These are phyloP conservation scores for Pseudomassariella vexata DNA, from an alignment of 2,329 filamentous ascomycete genomes.

Conservation along the genomic window DNA sequence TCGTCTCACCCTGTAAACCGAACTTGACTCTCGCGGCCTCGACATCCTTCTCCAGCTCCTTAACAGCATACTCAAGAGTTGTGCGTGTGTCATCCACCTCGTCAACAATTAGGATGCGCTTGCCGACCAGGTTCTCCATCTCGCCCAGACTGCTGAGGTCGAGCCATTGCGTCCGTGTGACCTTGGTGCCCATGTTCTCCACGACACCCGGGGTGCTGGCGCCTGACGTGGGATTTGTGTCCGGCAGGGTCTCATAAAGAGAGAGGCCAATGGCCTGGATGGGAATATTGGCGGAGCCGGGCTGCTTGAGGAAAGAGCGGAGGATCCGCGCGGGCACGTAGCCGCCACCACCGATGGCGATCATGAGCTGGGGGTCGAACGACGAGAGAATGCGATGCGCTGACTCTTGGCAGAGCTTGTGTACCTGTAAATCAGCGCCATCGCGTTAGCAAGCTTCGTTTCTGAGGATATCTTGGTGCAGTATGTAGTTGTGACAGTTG, in stretches of 20 bases:
- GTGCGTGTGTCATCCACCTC: constrained; percentile 80
- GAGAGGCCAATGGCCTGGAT: constrained; percentile 99
- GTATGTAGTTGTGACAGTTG: no score
- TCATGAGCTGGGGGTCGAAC: constrained; percentile 92
- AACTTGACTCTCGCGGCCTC: constrained; percentile 70
- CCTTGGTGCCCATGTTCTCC: constrained; percentile 83
- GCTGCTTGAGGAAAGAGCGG: constrained; percentile 90
- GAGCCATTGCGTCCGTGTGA: constrained; percentile 97
- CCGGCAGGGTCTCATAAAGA: constrained; percentile 78
- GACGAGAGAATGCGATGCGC: constrained; percentile 75
- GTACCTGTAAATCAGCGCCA: constrained; percentile 57
- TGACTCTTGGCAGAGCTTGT: constrained; percentile 91
- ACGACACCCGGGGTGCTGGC: constrained; percentile 40
- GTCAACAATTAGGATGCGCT: constrained; percentile 80
- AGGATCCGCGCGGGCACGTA: constrained; percentile 97
- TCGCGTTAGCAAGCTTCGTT: not conserved
- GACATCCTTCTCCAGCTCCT: constrained; percentile 83
- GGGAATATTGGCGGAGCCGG: constrained; percentile 86
- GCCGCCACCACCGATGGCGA: constrained; percentile 94
- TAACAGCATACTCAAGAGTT: constrained; percentile 74
- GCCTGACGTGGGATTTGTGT: constrained; percentile 43
- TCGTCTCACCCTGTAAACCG: constrained; percentile 65
- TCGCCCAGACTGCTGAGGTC: constrained; percentile 66
- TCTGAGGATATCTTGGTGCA: no score
- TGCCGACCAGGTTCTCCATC: constrained; percentile 74